A percentile compares a stretch with the other conserved stretches of the same genome.
These are phyloP conservation scores for Chloranthus sessilifolius DNA, from an alignment of 164 flowering plant genomes.

Conservation along the genomic window DNA sequence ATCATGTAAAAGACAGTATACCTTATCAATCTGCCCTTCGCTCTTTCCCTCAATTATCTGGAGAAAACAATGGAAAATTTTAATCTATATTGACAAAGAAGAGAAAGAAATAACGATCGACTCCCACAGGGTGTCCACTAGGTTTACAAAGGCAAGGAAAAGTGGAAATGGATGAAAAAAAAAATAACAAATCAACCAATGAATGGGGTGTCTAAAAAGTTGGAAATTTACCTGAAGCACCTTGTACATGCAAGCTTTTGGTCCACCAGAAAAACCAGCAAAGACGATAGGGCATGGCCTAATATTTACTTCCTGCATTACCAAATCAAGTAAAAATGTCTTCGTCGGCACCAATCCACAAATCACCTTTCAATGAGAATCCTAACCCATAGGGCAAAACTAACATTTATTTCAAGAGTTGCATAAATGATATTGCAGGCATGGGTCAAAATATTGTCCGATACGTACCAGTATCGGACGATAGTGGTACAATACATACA, in stretches of 20 bases:
- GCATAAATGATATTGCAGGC: too few relatives aligned
- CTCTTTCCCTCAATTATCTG: constrained; percentile 76
- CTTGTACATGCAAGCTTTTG: constrained; percentile 93
- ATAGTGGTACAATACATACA: too few relatives aligned
- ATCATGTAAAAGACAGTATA: constrained; percentile 18
- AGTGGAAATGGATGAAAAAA: constrained; percentile 4
- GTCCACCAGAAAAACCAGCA: constrained; percentile 92
- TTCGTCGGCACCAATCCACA: background rate
- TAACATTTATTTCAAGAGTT: too few relatives aligned
- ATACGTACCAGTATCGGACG: too few relatives aligned
- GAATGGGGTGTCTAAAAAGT: background rate
- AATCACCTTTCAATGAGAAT: background rate
- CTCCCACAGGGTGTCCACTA: too few relatives aligned
- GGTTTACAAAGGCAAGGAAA: background rate
- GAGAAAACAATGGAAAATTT: constrained; percentile 12
- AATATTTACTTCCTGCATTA: constrained; percentile 61
- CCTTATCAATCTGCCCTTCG: constrained; percentile 41
- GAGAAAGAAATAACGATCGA: too few relatives aligned
- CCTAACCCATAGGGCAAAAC: background rate
- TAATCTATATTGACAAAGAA: background rate
- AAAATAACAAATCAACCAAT: constrained; percentile 1
- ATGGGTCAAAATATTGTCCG: too few relatives aligned
- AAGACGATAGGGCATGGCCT: constrained; percentile 79
- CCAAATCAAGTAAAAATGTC: background rate
- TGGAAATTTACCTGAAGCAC: constrained; percentile 68